These are phyloP conservation scores for Triticum dicoccoides DNA, from an alignment of 176 grass and related monocot species.

Conservation along the genomic window DNA sequence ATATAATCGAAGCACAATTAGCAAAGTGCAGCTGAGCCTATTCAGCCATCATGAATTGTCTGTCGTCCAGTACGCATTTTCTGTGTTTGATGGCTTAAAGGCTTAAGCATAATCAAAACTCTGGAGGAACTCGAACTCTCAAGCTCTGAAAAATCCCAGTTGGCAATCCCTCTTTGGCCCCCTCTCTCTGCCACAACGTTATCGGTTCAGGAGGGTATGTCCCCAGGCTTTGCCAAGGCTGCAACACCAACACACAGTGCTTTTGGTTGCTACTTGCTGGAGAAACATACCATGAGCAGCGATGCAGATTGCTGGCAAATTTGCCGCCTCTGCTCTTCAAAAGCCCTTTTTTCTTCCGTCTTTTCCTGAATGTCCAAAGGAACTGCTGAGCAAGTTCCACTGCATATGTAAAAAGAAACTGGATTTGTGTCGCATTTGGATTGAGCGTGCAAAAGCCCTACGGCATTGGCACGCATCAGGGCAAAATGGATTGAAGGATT, in stretches of 20 bases:
- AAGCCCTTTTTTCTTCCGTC: not conserved
- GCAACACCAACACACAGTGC: not conserved
- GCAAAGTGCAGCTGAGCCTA: not conserved
- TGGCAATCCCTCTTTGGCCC: not conserved
- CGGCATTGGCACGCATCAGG: not conserved
- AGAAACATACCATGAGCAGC: conserved; percentile 38
- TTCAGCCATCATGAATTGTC: not conserved
- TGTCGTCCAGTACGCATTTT: not conserved
- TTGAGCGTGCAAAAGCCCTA: not conserved
- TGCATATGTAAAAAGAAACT: not conserved
- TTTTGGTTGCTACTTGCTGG: conserved; percentile 23
- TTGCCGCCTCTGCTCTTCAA: not conserved
- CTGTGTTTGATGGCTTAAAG: not conserved
- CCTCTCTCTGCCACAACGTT: not conserved
- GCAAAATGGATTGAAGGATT: not conserved
- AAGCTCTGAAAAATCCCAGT: not conserved
- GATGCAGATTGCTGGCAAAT: conserved; percentile 22
- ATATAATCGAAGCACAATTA: not conserved
- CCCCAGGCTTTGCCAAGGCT: conserved; percentile 31
- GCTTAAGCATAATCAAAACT: not conserved
- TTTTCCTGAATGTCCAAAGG: too few species aligned
- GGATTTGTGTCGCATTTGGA: not conserved
- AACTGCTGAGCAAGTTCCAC: not conserved
- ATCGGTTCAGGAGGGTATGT: conserved; percentile 16
- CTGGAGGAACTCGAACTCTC: not conserved